Evolutionary conservation across 345 rosid species (phyloP), one percentile per base, ranked within the genome.

Genomic region (Salix koriyanagi): DNA sequence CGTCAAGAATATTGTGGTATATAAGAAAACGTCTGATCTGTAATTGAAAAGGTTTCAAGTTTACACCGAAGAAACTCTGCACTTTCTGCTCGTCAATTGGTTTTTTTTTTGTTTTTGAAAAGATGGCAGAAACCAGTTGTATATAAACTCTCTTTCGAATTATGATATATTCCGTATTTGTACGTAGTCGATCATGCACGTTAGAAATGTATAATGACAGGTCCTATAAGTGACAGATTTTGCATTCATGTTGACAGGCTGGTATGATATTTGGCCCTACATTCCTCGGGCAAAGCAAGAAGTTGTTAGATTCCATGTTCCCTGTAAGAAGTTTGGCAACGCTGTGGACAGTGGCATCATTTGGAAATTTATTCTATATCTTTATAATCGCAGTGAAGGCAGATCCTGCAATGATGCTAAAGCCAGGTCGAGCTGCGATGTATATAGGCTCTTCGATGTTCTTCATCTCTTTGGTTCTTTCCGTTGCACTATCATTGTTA

Each of bases 211-310:
- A 41, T 41, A 41, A 41, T 10, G 44, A 10, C 14, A 41, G 44
- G 44, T 41, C 44, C 44, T 41, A 41, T 10, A 41, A 9, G 13
- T 41, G 9, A 41, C 44, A 10, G 11, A 41, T 41, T 10, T 41
- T 41, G 30, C 26, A 23, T 37, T 14, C 50, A 68, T 46, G 10
- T 15, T 5, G 25, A 46, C 69, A 73, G 76, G 76, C 68, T 37
- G 76, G 76, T 3, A 74, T 74, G 46, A 19, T 74, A 15, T 37
- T 64, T 4, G 76, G 76, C 18, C 76, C 76, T 10, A 26, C 69
- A 0, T 3, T 62, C 10, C 60, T 74, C 5, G 76, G 76, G 42
- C 76, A 23, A 42, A 18, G 44, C 10, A 16, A 25, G 25, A 36
- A 62, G 26, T 4, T 32, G 28, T 26, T 1, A 9, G 69, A 18